phyloP scores from a whole-genome alignment of 2,329 filamentous ascomycete genomes.

The Exutisphaerella laricina region DNA sequence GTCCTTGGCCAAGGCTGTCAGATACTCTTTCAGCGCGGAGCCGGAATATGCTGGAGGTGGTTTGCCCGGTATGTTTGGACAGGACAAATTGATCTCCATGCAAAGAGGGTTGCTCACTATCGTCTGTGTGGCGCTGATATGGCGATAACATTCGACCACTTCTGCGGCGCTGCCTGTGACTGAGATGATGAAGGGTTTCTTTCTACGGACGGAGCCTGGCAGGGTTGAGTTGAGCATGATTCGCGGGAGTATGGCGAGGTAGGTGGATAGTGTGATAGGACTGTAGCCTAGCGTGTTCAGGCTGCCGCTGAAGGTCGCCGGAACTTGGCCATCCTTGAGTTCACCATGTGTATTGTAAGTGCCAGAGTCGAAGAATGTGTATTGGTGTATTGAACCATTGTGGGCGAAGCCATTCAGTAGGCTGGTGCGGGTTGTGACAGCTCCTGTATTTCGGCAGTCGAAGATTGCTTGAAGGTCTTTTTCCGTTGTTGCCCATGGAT shows the following conservation, averaged over 20 bases:
- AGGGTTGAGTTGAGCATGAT: slow-evolving; percentile 19
- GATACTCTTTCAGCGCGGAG: slow-evolving; percentile 49
- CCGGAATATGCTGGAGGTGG: slow-evolving; percentile 67
- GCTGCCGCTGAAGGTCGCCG: slow-evolving; percentile 19
- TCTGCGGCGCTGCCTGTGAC: slow-evolving; percentile 61
- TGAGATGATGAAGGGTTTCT: slow-evolving; percentile 63
- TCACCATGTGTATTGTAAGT: slow-evolving; percentile 9
- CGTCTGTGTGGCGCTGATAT: slow-evolving; percentile 39
- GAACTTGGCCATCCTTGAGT: slow-evolving; percentile 32
- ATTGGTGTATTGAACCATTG: slow-evolving; percentile 56
- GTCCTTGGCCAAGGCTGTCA: slow-evolving; percentile 41
- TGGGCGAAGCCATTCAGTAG: slow-evolving; percentile 61
- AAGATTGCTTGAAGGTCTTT: slow-evolving; percentile 59
- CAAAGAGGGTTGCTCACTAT: slow-evolving; percentile 48
- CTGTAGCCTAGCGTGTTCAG: slow-evolving; percentile 73
- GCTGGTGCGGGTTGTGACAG: slow-evolving; percentile 68
- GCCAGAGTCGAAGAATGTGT: slow-evolving; percentile 56
- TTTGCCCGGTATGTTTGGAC: slow-evolving; percentile 64
- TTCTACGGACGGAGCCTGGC: slow-evolving; percentile 12
- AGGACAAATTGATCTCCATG: slow-evolving; percentile 73
- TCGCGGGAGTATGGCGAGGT: slow-evolving; percentile 50
- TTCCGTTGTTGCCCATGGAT: slow-evolving; percentile 66
- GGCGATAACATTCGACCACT: slow-evolving; percentile 51
- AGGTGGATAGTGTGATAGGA: slow-evolving; percentile 54
- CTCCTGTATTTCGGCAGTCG: slow-evolving; percentile 58